Percentiles rank a stretch among this genome's conserved stretches.
phyloP scores from a whole-genome alignment of 495 filamentous ascomycete genomes.

The Margaritispora aquatica region DNA sequence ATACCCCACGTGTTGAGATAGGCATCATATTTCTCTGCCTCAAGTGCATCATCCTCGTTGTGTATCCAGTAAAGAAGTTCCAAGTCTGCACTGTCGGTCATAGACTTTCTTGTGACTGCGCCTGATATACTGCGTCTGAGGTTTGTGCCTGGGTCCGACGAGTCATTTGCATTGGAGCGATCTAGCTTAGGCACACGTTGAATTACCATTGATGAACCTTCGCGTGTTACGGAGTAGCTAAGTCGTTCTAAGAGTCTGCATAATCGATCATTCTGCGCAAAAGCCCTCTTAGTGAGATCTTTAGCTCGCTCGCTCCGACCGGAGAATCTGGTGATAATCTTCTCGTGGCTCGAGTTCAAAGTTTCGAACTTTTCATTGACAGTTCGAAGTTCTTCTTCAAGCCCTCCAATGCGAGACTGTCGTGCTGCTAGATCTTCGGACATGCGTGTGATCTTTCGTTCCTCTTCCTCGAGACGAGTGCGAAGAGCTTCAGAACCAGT shows the following conservation, averaged over 20 bases:
- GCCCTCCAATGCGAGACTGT: constrained; percentile 54
- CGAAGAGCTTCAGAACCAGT: constrained; percentile 71
- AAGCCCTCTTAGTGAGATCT: constrained; percentile 76
- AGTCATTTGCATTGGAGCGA: constrained; percentile 47
- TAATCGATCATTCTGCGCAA: constrained; percentile 69
- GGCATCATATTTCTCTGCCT: constrained; percentile 62
- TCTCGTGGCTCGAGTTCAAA: constrained; percentile 42
- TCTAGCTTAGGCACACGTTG: constrained; percentile 67
- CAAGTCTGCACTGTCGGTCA: constrained; percentile 49
- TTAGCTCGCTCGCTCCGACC: constrained; percentile 62
- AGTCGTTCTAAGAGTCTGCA: constrained; percentile 75
- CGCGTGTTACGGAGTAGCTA: constrained; percentile 71
- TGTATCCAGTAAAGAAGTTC: constrained; percentile 74
- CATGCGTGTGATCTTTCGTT: constrained; percentile 52
- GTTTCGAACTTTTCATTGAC: constrained; percentile 50
- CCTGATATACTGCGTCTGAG: constrained; percentile 43
- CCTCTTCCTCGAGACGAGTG: constrained; percentile 63
- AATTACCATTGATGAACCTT: constrained; percentile 66
- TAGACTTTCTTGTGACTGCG: constrained; percentile 26
- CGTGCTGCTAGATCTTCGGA: constrained; percentile 59
- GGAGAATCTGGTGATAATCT: constrained; percentile 46
- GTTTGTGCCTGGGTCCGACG: constrained; percentile 54
- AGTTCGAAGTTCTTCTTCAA: constrained; percentile 61
- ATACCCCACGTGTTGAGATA: constrained; percentile 63
- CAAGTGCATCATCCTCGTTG: constrained; percentile 54